These are phyloP conservation scores for Candida ponderosae DNA, from an alignment of 805 yeast genomes.

Conservation along the genomic window DNA sequence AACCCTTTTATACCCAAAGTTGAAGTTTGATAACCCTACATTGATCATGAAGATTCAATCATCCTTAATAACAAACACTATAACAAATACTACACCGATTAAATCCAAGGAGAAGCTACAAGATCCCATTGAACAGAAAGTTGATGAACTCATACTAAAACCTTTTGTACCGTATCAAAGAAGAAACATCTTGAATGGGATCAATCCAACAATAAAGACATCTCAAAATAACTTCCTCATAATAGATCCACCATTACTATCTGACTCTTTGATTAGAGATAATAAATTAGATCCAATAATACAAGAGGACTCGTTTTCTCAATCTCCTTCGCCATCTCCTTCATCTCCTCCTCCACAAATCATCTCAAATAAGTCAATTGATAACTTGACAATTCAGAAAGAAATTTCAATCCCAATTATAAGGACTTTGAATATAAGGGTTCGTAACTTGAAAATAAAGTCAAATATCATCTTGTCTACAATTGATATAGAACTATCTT, in stretches of 20 bases:
- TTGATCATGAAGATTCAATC: constrained; percentile 6
- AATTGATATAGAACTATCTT: constrained; percentile 39
- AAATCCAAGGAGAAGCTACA: not conserved
- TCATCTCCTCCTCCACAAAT: not conserved
- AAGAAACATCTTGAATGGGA: constrained; percentile 9
- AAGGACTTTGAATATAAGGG: constrained; percentile 34
- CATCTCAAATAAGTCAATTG: not conserved
- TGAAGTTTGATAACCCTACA: constrained; percentile 11
- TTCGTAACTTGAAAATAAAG: constrained; percentile 41
- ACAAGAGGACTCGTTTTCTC: not conserved
- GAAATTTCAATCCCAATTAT: constrained; percentile 18
- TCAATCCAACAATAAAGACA: constrained; percentile 2
- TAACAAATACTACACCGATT: no score
- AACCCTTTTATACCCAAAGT: constrained; percentile 15
- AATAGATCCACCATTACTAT: constrained; percentile 3
- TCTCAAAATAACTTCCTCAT: constrained; percentile 8
- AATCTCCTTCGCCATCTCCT: not conserved
- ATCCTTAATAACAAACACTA: not conserved
- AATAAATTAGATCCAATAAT: constrained; percentile 6
- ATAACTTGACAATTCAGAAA: not conserved
- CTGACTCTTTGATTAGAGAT: constrained; percentile 12
- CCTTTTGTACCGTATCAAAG: constrained; percentile 12
- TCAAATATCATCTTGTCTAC: constrained; percentile 40
- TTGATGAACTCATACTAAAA: not conserved
- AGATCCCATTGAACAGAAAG: not conserved